A percentile compares a stretch with the other conserved stretches of the same genome.
These are phyloP conservation scores for Cercospora sojina DNA, from an alignment of 2,329 filamentous ascomycete genomes.

Conservation along the genomic window DNA sequence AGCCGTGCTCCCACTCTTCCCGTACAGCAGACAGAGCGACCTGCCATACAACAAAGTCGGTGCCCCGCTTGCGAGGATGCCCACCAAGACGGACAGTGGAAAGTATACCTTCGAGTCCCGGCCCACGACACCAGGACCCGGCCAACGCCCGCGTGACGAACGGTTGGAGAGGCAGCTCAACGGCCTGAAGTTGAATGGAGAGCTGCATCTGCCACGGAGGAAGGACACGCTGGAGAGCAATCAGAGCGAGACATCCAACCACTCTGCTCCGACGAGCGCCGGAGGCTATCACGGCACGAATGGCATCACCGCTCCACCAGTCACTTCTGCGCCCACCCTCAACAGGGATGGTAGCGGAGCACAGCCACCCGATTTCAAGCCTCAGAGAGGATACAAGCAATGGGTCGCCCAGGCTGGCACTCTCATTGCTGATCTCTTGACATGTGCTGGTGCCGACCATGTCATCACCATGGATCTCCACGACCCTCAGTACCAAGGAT, in stretches of 20 bases:
- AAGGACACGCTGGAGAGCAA: conserved; percentile 37
- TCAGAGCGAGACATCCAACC: conserved; percentile 31
- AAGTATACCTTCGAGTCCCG: conserved; percentile 90
- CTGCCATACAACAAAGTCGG: conserved; percentile 95
- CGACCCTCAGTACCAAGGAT: conserved; percentile 95
- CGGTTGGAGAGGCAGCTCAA: conserved; percentile 69
- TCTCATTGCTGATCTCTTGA: conserved; percentile 88
- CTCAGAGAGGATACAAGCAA: conserved; percentile 92
- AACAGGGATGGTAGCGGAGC: conserved; percentile 41
- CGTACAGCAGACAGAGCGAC: conserved; percentile 94
- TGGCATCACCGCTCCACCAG: conserved; percentile 5
- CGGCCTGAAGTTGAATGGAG: conserved; percentile 57
- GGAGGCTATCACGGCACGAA: conserved; percentile 3
- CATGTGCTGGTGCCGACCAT: conserved; percentile 93
- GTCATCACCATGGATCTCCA: conserved; percentile 97
- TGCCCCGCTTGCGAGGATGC: conserved; percentile 75
- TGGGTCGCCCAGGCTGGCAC: conserved; percentile 98
- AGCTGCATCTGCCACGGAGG: conserved; percentile 29
- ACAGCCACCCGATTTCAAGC: conserved; percentile 62
- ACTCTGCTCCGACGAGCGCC: conserved; percentile 10
- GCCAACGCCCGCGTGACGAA: conserved; percentile 47
- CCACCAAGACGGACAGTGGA: conserved; percentile 57
- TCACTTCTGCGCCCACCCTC: conserved; percentile 34
- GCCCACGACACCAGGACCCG: conserved; percentile 78
- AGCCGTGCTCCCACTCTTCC: conserved; percentile 90